Conservation (phyloP, 768 basidiomycete species). For the Peribolospora kevripleyi region DNA sequence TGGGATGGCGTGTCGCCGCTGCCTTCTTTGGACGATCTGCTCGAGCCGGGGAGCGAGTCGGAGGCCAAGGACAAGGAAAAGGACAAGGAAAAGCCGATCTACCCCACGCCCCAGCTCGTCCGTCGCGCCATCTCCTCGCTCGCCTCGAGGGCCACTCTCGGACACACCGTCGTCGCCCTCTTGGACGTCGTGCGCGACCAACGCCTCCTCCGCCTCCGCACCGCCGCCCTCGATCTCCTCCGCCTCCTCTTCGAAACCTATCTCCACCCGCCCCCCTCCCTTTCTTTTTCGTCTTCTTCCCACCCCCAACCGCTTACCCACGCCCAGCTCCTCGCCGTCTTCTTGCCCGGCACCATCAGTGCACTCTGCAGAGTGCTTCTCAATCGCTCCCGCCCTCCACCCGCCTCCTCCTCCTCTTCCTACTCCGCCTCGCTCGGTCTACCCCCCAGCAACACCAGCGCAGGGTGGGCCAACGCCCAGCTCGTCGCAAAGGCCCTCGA, state of each 20-base stretch:
- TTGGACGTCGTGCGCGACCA: constrained; percentile 34
- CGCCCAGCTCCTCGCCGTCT: constrained; percentile 20
- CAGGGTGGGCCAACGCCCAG: not conserved
- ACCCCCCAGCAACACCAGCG: not conserved
- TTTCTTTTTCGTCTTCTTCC: too few species aligned
- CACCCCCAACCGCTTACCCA: constrained; percentile 12
- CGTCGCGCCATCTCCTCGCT: too few species aligned
- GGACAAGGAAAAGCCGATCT: too few species aligned
- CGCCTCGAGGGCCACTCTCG: constrained; percentile 22
- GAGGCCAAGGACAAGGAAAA: too few species aligned
- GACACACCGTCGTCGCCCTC: constrained; percentile 57
- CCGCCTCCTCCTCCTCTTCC: not conserved
- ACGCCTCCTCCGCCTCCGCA: constrained; percentile 34
- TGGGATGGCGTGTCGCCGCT: too few species aligned
- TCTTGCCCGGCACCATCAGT: constrained; percentile 67
- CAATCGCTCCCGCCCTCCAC: constrained; percentile 3
- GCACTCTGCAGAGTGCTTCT: constrained; percentile 37
- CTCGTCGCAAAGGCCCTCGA: constrained; percentile 23
- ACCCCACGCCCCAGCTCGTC: too few species aligned
- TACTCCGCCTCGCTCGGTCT: constrained; percentile 2
- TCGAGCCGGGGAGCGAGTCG: too few species aligned
- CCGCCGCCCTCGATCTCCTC: constrained; percentile 35
- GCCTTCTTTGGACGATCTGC: too few species aligned
- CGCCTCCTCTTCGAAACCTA: constrained; percentile 29
- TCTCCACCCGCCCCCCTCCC: constrained; percentile 9